phyloP scores from a whole-genome alignment of 768 basidiomycete genomes.

The Boletus huronensis region DNA sequence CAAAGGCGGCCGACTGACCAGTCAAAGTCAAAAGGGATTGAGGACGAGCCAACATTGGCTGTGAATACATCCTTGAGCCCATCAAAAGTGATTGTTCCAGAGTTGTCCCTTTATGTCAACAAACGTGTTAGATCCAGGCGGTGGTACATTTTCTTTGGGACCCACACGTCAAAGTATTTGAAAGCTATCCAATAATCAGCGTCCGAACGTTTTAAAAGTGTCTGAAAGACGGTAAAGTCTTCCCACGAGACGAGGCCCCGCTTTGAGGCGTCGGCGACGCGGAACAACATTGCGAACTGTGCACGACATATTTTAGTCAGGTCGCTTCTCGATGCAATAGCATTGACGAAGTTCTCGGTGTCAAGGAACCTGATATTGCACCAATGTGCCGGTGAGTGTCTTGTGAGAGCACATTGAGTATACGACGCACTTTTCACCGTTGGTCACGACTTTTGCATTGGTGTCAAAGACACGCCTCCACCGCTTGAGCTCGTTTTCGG shows the following conservation, averaged over 20 bases:
- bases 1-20: constrained; percentile 46
- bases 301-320: constrained; percentile 80
- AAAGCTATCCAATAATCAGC: constrained; percentile 98
- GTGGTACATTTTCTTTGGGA: constrained; percentile 11
- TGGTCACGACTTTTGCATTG: constrained; percentile 67
- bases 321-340: constrained; percentile 87
- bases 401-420: constrained; percentile 18
- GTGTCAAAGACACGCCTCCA: constrained; percentile 88
- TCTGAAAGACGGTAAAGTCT: constrained; percentile 95
- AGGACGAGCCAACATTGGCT: constrained; percentile 70
- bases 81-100: constrained; percentile 90
- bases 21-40: constrained; percentile 94
- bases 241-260: constrained; percentile 87
- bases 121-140: constrained; percentile 3
- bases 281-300: constrained; percentile 88
- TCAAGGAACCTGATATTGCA: constrained; percentile 68
- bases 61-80: constrained; percentile 93
- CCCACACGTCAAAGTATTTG: constrained; percentile 93
- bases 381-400: constrained; percentile 3
- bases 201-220: constrained; percentile 87
- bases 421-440: constrained; percentile 75
- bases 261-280: constrained; percentile 76
- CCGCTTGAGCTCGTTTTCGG: constrained; percentile 80
- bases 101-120: constrained; percentile 60
- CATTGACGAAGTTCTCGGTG: constrained; percentile 86